Conservation (phyloP, 306 rosid species). For the Abrus precatorius region DNA sequence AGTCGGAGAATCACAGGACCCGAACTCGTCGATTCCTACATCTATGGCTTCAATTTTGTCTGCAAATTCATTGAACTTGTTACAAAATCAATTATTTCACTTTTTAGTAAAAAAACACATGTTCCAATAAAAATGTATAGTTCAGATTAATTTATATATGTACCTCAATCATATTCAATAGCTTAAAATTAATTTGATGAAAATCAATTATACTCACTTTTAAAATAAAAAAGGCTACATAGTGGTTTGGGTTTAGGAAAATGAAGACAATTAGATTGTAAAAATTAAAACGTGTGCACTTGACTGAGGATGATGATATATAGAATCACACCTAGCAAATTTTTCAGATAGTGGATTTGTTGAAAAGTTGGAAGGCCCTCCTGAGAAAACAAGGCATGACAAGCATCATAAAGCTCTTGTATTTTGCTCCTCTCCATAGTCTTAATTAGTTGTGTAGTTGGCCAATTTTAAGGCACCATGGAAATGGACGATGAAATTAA, state of each 20-base stretch:
- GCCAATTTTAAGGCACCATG: slow-evolving; percentile 16
- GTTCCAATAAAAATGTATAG: too few relatives aligned
- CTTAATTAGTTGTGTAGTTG: not conserved
- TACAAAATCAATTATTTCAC: not conserved
- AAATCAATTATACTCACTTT: too few relatives aligned
- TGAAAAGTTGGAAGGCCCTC: slow-evolving; percentile 52
- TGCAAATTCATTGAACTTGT: slow-evolving; percentile 32
- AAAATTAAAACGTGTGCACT: slow-evolving; percentile 2
- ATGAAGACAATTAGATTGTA: not conserved
- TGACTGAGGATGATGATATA: not conserved
- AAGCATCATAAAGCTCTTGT: slow-evolving; percentile 60
- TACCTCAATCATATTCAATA: too few relatives aligned
- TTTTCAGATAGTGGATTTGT: slow-evolving; percentile 62
- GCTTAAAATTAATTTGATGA: too few relatives aligned
- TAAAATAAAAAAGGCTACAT: not conserved
- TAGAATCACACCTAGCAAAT: slow-evolving; percentile 50
- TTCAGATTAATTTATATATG: too few relatives aligned
- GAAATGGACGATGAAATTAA: not conserved
- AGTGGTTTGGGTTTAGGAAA: not conserved
- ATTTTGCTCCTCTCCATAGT: slow-evolving; percentile 60
- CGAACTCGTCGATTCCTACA: slow-evolving; percentile 66
- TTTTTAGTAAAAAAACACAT: too few relatives aligned
- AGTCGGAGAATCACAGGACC: slow-evolving; percentile 42
- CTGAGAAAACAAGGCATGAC: slow-evolving; percentile 56
- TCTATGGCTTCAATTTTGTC: slow-evolving; percentile 63